phyloP scores from a whole-genome alignment of 1,139 yeast genomes.

The Kodamaea fungicola region DNA sequence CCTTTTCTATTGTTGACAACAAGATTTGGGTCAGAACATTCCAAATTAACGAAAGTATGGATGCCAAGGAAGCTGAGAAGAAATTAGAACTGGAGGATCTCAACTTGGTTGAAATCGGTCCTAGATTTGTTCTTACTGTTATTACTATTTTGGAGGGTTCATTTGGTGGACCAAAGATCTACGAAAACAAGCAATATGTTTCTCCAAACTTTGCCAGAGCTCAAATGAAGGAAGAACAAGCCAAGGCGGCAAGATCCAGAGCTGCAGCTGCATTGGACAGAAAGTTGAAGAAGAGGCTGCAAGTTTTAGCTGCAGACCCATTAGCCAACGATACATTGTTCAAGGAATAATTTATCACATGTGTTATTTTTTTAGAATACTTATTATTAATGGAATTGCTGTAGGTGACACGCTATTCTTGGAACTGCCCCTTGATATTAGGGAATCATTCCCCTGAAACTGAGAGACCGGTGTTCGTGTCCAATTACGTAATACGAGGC shows the following conservation, averaged over 20 bases:
- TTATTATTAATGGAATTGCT: too few relatives aligned
- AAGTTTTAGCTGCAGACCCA: slow-evolving; percentile 76
- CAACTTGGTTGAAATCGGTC: slow-evolving; percentile 91
- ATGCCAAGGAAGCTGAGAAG: slow-evolving; percentile 47
- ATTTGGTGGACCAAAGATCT: slow-evolving; percentile 96
- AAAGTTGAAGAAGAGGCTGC: slow-evolving; percentile 72
- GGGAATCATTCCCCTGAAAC: too few relatives aligned
- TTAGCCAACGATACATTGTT: slow-evolving; percentile 76
- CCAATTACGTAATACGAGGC: neutral
- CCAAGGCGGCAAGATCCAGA: slow-evolving; percentile 74
- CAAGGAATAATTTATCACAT: slow-evolving; percentile 32
- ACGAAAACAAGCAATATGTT: slow-evolving; percentile 94
- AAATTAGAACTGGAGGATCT: slow-evolving; percentile 48
- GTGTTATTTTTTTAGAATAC: too few relatives aligned
- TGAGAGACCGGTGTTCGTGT: neutral
- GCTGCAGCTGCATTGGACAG: slow-evolving; percentile 76
- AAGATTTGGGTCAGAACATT: slow-evolving; percentile 95
- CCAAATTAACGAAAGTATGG: slow-evolving; percentile 78
- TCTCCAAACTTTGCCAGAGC: slow-evolving; percentile 96
- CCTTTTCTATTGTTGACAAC: slow-evolving; percentile 88
- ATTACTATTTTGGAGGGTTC: slow-evolving; percentile 94
- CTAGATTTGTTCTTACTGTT: slow-evolving; percentile 89
- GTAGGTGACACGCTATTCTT: too few relatives aligned
- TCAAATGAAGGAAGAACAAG: slow-evolving; percentile 76
- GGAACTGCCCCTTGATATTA: too few relatives aligned